Evolutionary conservation across 2,329 filamentous ascomycete species (phyloP).

Genomic region (Penicillium polonicum): DNA sequence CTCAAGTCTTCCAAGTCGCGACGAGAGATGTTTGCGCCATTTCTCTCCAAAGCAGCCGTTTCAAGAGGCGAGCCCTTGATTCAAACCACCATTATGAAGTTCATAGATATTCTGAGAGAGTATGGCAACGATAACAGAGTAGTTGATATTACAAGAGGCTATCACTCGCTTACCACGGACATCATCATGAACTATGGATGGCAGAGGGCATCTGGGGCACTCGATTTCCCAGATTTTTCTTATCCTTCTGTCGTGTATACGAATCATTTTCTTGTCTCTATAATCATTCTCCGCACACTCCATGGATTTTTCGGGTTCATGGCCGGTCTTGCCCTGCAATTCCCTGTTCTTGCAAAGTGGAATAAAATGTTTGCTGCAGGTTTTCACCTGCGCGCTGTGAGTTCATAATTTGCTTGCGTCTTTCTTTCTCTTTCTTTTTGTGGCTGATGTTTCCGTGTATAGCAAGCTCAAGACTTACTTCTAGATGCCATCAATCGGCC

Average conservation of each 20-base stretch:
- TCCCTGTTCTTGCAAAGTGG: neutral
- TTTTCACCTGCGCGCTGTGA: neutral
- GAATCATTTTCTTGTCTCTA: neutral
- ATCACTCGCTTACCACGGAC: neutral
- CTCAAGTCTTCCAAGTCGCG: neutral
- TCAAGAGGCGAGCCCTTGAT: neutral
- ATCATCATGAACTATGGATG: neutral
- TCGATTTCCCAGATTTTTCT: neutral
- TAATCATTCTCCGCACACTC: neutral
- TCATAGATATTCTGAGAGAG: neutral
- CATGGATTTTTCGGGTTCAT: neutral
- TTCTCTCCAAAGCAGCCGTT: neutral
- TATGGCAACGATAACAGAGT: neutral
- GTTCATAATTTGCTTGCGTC: neutral
- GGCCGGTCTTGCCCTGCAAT: neutral
- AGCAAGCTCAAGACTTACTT: neutral
- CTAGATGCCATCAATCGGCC: neutral
- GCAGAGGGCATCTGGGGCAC: neutral
- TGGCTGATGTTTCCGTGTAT: neutral
- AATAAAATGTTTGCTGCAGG: neutral
- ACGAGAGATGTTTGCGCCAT: neutral
- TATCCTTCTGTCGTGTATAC: neutral
- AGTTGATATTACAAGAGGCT: neutral
- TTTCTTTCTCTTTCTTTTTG: neutral
- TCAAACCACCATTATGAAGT: neutral